Conservation (phyloP, 2,329 filamentous ascomycete species). For the Volutella citrinella region DNA sequence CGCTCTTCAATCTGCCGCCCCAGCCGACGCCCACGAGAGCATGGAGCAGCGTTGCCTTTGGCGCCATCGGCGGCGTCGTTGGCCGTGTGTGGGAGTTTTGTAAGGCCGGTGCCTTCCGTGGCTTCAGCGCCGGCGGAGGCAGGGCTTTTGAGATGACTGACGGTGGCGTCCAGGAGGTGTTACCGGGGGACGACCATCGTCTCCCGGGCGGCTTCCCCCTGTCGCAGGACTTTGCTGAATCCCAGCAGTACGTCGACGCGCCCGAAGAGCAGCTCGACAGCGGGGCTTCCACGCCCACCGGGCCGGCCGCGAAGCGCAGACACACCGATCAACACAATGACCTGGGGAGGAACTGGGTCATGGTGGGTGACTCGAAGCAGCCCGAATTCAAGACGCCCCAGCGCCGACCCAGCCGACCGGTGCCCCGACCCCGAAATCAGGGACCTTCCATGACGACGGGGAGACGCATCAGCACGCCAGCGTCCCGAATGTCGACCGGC, state of each 20-base stretch:
- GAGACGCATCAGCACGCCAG: constrained; percentile 43
- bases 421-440: constrained; percentile 31
- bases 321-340: constrained; percentile 54
- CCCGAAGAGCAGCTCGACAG: constrained; percentile 29
- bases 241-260: constrained; percentile 8
- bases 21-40: constrained; percentile 32
- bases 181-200: constrained; percentile 17
- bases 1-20: constrained; percentile 30
- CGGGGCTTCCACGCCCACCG: constrained; percentile 40
- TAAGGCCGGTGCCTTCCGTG: constrained; percentile 68
- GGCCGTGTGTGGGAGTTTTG: constrained; percentile 87
- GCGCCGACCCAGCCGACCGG: constrained; percentile 21
- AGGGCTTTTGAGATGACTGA: constrained; percentile 59
- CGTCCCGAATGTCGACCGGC: constrained; percentile 29
- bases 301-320: constrained; percentile 50
- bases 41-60: constrained; percentile 60
- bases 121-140: constrained; percentile 85
- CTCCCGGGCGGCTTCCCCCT: constrained; percentile 33
- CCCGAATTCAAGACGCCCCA: constrained; percentile 23
- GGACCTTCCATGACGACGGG: constrained; percentile 31
- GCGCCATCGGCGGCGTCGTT: constrained; percentile 62
- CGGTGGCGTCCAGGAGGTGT: constrained; percentile 18
- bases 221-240: constrained; percentile 19
- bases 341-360: constrained; percentile 67
- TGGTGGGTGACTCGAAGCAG: constrained; percentile 49